A percentile compares a stretch with the other conserved stretches of the same genome.
These are phyloP conservation scores for Russula sp. DNA, from an alignment of 768 basidiomycete species.

Conservation along the genomic window DNA sequence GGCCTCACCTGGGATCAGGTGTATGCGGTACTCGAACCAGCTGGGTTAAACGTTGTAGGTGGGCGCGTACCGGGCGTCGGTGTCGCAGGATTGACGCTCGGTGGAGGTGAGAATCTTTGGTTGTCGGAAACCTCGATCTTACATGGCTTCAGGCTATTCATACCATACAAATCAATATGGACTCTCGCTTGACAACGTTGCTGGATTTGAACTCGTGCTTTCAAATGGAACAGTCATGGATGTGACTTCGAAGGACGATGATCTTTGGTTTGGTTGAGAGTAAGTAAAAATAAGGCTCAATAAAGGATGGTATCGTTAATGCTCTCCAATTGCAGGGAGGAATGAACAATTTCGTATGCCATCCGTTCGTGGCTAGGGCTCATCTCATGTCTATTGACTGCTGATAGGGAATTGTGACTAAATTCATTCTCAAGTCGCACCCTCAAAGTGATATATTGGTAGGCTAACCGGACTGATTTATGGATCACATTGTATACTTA, in stretches of 20 bases:
- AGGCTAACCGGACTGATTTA: neutral
- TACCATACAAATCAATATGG: conserved; percentile 36
- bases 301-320: neutral
- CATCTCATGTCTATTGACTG: neutral
- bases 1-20: conserved; percentile 4
- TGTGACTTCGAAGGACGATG: neutral
- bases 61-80: neutral
- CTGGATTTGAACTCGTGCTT: conserved; percentile 33
- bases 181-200: conserved; percentile 38
- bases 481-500: neutral
- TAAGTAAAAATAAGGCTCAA: neutral
- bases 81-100: neutral
- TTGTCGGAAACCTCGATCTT: conserved; percentile 1
- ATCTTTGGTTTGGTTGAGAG: conserved; percentile 22
- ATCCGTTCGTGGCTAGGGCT: neutral
- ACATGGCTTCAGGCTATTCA: conserved; percentile 35
- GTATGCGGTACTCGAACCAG: neutral
- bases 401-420: conserved; percentile 19
- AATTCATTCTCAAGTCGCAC: conserved; percentile 29
- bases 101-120: conserved; percentile 25
- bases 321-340: conserved; percentile 12
- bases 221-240: conserved; percentile 32
- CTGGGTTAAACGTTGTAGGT: conserved; percentile 2
- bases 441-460: conserved; percentile 33
- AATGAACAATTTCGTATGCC: conserved; percentile 20